These are phyloP conservation scores for Tulasnella sp. DNA, from an alignment of 768 basidiomycete genomes.

Conservation along the genomic window DNA sequence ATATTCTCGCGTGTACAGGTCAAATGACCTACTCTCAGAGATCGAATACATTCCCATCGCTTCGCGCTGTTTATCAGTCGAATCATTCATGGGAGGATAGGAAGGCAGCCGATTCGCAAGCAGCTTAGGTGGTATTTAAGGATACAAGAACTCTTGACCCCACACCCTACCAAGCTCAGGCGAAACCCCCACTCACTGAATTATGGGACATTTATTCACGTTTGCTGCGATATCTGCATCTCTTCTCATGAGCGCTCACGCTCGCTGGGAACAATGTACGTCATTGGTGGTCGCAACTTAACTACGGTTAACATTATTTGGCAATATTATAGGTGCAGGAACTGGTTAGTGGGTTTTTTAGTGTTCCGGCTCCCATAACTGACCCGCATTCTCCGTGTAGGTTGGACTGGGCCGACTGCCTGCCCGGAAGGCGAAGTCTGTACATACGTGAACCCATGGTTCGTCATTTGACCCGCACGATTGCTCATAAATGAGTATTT, in stretches of 20 bases:
- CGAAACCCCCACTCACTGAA: background rate
- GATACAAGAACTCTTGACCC: background rate
- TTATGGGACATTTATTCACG: background rate
- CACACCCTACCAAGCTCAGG: background rate
- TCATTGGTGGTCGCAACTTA: background rate
- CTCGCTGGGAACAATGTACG: background rate
- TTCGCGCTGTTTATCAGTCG: no score
- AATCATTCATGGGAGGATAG: no score
- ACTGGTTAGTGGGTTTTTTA: background rate
- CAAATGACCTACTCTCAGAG: no score
- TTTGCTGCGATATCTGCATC: background rate
- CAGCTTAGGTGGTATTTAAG: background rate
- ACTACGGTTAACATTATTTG: background rate
- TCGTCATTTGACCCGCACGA: background rate
- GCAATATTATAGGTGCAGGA: background rate
- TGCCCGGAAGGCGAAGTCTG: background rate
- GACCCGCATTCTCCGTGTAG: background rate
- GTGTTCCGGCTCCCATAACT: background rate
- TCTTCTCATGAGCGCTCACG: background rate
- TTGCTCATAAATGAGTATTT: background rate
- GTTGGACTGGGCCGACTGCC: background rate
- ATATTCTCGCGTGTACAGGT: no score
- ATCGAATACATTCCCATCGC: no score
- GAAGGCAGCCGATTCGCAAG: no score
- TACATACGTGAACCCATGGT: background rate